Percentiles rank a stretch among this genome's conserved stretches.
These are phyloP conservation scores for Polysphondylium violaceum DNA, from an alignment of 78 protist genomes.

Conservation along the genomic window DNA sequence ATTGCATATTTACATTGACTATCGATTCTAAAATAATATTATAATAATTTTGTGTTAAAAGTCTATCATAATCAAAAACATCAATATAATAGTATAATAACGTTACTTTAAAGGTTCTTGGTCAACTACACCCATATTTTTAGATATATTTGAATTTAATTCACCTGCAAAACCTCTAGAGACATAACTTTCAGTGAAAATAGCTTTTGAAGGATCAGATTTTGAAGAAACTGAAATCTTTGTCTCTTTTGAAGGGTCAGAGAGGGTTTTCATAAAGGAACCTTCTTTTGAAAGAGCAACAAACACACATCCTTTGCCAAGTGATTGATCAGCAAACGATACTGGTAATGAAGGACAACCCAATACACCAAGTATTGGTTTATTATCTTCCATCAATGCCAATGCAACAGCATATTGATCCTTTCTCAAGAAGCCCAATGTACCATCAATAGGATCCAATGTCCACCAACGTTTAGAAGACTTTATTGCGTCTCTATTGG, in stretches of 20 bases:
- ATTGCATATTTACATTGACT: constrained; percentile 85
- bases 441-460: constrained; percentile 85
- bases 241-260: not conserved
- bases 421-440: constrained; percentile 71
- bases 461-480: constrained; percentile 74
- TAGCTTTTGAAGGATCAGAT: constrained; percentile 49
- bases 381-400: constrained; percentile 77
- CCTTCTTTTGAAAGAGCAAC: constrained; percentile 30
- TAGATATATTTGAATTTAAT: constrained; percentile 49
- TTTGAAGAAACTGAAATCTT: constrained; percentile 15
- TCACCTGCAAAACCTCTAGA: constrained; percentile 79
- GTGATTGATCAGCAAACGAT: not conserved
- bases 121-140: constrained; percentile 10
- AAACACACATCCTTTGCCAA: constrained; percentile 55
- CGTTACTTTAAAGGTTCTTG: constrained; percentile 50
- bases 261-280: constrained; percentile 21
- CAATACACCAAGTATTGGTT: constrained; percentile 68
- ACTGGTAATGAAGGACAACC: constrained; percentile 81
- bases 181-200: constrained; percentile 64
- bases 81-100: not conserved
- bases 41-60: not conserved
- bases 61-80: too few relatives aligned
- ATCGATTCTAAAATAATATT: constrained; percentile 49
- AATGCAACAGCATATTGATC: constrained; percentile 81
- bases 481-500: not conserved